Base-by-base conservation (phyloP, 2,329 filamentous ascomycete genomes). In the Ophiostoma ips region DNA sequence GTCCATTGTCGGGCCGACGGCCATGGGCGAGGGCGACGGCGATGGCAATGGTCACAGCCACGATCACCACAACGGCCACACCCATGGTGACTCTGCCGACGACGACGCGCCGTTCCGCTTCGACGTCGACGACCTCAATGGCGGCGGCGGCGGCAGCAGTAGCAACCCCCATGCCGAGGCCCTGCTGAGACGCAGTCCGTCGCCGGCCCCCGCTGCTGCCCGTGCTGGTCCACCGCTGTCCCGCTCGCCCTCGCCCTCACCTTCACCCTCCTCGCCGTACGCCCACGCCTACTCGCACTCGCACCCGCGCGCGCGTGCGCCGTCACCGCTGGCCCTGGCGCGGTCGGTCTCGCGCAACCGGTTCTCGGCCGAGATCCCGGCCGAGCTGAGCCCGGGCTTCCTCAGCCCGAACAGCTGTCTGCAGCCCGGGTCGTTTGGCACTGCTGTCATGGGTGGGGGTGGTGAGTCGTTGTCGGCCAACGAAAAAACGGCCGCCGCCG, bases 101-200 rank as follows among this genome's bases (percentile, higher is more conserved):
- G 10, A 24, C 24, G 50, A 51, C 47, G 47, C 37, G 33, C 50
- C 50, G 8, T 52, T 54, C 19, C 44, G 33, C 18, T 48, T 49
- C 11, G 52, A 52, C n/a, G 43, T 40, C 19, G 48, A 46, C 8
- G 19, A 28, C n/a, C 30, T 12, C 16, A 12, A 34, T 31, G 30
- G 11, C 10, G 30, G 5, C 16, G 16, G 13, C 16, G 31, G 10
- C 31, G 28, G 9, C 30, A 13, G 8, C 15, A 16, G 8, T 12
- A 38, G 34, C 46, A 50, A 55, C 30, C 50, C 55, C 13, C 55
- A 56, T 49, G 55, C 48, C 19, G 53, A 52, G 5, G 53, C 55
- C 5, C 52, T 56, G 31, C 36, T 55, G 50, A 40, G 55, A 41
- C 52, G 55, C 48, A 53, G 53, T 31, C 53, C 51, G 5, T 53